Evolutionary conservation across 371 early-diverging fungal species (phyloP).

Genomic region (Actinomortierella wolfii): DNA sequence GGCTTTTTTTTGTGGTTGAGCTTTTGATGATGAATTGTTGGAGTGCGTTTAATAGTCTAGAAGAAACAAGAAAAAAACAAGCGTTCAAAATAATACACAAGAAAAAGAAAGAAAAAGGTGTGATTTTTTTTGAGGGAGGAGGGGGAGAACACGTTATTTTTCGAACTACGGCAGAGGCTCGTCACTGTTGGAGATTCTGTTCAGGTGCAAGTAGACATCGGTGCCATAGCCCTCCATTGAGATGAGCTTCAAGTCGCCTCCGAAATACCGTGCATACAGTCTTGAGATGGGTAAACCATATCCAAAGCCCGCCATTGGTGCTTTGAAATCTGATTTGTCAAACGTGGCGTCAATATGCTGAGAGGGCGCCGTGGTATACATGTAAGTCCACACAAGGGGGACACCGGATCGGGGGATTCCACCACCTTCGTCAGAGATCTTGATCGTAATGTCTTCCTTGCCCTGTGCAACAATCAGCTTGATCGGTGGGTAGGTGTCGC

Average conservation of each 20-base stretch:
- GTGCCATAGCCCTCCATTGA: slow-evolving; percentile 98
- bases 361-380: slow-evolving; percentile 96
- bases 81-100: no score
- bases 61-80: no score
- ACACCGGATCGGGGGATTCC: slow-evolving; percentile 91
- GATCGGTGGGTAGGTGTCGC: slow-evolving; percentile 90
- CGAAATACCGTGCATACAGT: slow-evolving; percentile 93
- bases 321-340: slow-evolving; percentile 89
- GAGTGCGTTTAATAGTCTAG: no score
- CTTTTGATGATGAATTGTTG: no score
- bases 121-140: no score
- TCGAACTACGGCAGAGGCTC: slow-evolving; percentile 70
- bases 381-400: slow-evolving; percentile 94
- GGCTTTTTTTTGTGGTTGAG: no score
- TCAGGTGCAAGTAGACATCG: slow-evolving; percentile 95
- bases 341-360: slow-evolving; percentile 86
- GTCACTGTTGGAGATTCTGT: slow-evolving; percentile 87
- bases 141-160: neutral
- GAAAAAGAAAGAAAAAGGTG: no score
- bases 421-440: slow-evolving; percentile 86
- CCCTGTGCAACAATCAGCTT: slow-evolving; percentile 93
- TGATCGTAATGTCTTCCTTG: slow-evolving; percentile 97
- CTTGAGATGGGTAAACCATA: slow-evolving; percentile 94
- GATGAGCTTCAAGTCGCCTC: slow-evolving; percentile 92
- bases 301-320: slow-evolving; percentile 98